Percentiles rank a stretch among this genome's conserved stretches.
Conservation (phyloP, 2,329 filamentous ascomycete genomes). For the Triangularia verruculosa region DNA sequence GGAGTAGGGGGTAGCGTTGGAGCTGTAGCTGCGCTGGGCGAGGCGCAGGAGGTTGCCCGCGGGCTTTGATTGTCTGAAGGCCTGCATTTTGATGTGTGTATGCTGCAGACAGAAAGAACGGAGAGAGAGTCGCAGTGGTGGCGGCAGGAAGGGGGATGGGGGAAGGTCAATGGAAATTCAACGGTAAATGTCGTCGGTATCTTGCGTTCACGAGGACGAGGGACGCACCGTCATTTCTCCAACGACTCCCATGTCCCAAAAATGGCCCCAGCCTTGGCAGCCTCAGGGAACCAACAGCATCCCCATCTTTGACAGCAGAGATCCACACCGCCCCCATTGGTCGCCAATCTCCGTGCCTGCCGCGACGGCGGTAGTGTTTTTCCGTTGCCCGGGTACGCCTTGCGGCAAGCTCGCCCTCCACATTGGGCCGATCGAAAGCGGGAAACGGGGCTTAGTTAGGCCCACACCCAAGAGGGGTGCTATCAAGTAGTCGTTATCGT, state of each 20-base stretch:
- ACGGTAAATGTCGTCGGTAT: constrained; percentile 11
- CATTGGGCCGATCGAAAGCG: constrained; percentile 3
- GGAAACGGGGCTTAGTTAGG: neutral
- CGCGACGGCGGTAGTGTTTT: constrained; percentile 19
- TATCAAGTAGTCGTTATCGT: neutral
- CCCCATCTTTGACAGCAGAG: constrained; percentile 11
- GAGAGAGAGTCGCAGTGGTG: constrained; percentile 1
- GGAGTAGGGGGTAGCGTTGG: constrained; percentile 65
- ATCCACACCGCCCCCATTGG: constrained; percentile 12
- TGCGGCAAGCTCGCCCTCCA: constrained; percentile 1
- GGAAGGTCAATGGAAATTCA: constrained; percentile 7
- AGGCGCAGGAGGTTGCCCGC: constrained; percentile 64
- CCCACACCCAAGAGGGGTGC: neutral
- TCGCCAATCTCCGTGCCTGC: constrained; percentile 1
- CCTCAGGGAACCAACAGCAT: constrained; percentile 14
- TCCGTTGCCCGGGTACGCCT: constrained; percentile 7
- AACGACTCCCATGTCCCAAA: constrained; percentile 19
- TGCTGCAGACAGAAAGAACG: constrained; percentile 12
- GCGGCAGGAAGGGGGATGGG: constrained; percentile 6
- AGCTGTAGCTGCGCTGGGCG: constrained; percentile 71
- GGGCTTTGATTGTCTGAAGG: constrained; percentile 69
- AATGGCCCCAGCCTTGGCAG: constrained; percentile 17
- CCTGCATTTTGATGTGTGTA: constrained; percentile 67
- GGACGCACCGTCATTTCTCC: constrained; percentile 24
- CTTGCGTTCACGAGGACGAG: constrained; percentile 1